A percentile compares a stretch with the other conserved stretches of the same genome.
Conservation (phyloP, 805 yeast genomes). For the Sugiyamaella lignohabitans region DNA sequence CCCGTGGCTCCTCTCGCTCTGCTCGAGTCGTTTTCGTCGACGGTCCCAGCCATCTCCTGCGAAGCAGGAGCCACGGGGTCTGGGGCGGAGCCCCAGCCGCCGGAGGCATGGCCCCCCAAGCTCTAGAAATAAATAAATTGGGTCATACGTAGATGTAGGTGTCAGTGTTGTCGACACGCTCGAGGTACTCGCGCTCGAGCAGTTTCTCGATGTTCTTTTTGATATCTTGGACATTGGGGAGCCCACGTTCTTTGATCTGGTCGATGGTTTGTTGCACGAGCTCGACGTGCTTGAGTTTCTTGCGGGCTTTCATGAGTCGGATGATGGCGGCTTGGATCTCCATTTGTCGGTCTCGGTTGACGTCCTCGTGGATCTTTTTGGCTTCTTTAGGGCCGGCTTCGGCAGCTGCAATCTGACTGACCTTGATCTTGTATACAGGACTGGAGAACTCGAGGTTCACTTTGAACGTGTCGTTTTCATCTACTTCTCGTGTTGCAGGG, state of each 20-base stretch:
- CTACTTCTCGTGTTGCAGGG: constrained; percentile 18
- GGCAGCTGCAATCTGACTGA: constrained; percentile 20
- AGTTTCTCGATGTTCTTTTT: constrained; percentile 28
- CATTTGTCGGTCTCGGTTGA: constrained; percentile 27
- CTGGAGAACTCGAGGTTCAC: constrained; percentile 24
- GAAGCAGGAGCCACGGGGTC: background rate
- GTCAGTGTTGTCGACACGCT: constrained; percentile 13
- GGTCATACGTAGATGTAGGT: constrained; percentile 8
- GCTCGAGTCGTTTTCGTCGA: no score
- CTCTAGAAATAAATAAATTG: background rate
- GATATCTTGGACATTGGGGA: constrained; percentile 25
- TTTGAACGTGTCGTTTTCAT: constrained; percentile 20
- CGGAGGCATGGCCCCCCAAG: no score
- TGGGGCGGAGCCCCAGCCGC: background rate
- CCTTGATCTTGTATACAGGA: constrained; percentile 21
- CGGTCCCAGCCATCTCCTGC: no score
- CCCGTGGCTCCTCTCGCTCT: no score
- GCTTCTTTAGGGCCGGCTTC: constrained; percentile 15
- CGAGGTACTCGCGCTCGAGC: constrained; percentile 26
- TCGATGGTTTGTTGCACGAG: constrained; percentile 25
- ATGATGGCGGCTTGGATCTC: constrained; percentile 31
- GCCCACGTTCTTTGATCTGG: constrained; percentile 27
- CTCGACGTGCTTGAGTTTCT: constrained; percentile 24
- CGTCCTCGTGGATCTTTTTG: constrained; percentile 21
- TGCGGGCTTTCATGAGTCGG: constrained; percentile 29